Evolutionary conservation across 2,329 filamentous ascomycete species (phyloP).

Genomic region (Eurotiales sp.): DNA sequence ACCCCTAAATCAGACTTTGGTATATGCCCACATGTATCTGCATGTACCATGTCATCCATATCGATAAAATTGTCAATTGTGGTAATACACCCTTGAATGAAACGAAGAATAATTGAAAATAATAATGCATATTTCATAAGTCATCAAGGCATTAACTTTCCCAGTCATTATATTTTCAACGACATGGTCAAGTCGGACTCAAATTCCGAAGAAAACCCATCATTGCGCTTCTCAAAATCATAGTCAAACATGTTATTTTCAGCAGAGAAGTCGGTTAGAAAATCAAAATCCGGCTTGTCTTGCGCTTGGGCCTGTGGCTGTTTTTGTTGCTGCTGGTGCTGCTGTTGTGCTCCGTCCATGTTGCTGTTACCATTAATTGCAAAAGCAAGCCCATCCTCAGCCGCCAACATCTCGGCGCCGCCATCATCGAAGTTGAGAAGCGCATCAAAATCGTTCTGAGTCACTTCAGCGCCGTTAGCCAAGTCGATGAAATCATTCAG

Average conservation of each 20-base stretch:
- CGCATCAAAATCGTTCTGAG: constrained; percentile 44
- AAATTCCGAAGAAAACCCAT: constrained; percentile 7
- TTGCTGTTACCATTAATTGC: neutral
- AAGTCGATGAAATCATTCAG: constrained; percentile 41
- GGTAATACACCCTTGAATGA: neutral
- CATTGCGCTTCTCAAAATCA: constrained; percentile 8
- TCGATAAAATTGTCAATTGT: neutral
- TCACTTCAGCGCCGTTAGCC: constrained; percentile 43
- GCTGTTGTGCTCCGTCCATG: no score
- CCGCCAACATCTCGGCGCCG: constrained; percentile 31
- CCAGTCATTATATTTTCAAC: constrained; percentile 1
- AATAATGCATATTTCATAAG: neutral
- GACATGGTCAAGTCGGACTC: constrained; percentile 12
- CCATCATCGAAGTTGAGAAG: constrained; percentile 46
- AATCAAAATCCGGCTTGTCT: constrained; percentile 6
- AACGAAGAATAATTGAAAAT: neutral
- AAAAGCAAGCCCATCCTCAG: constrained; percentile 21
- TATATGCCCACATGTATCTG: neutral
- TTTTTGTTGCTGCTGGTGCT: neutral
- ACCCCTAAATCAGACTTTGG: neutral
- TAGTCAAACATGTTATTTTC: constrained; percentile 6
- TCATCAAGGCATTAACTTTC: no score
- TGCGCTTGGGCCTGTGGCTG: neutral
- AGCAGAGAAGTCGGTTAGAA: constrained; percentile 4
- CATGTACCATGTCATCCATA: neutral